These are phyloP conservation scores for Saccharomycopsis sp. DNA, from an alignment of 805 yeast genomes.

Conservation along the genomic window DNA sequence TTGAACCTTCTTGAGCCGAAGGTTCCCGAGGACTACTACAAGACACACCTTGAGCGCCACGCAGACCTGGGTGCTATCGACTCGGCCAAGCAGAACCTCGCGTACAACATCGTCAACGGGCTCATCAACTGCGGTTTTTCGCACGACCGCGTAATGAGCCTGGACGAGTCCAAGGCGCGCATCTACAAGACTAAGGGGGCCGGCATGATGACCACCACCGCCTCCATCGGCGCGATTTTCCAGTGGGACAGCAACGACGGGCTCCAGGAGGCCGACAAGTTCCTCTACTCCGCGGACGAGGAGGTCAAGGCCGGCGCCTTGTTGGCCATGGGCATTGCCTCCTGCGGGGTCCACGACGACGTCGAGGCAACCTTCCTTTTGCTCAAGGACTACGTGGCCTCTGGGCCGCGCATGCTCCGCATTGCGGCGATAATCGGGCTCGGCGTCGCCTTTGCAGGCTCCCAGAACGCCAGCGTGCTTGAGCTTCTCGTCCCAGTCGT, in stretches of 20 bases:
- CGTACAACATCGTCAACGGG: constrained; percentile 89
- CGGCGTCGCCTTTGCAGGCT: constrained; percentile 93
- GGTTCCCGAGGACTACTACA: constrained; percentile 91
- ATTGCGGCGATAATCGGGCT: constrained; percentile 84
- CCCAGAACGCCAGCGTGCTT: constrained; percentile 77
- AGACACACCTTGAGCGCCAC: constrained; percentile 77
- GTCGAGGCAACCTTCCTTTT: constrained; percentile 87
- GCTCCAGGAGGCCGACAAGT: constrained; percentile 82
- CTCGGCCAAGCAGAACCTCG: constrained; percentile 91
- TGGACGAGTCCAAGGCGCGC: constrained; percentile 73
- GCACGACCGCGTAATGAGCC: constrained; percentile 70
- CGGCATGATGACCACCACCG: constrained; percentile 89
- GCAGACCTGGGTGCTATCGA: constrained; percentile 59
- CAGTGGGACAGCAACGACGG: constrained; percentile 92
- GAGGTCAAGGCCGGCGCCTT: constrained; percentile 95
- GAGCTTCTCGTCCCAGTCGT: constrained; percentile 75
- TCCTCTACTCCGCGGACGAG: constrained; percentile 75
- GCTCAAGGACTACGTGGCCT: constrained; percentile 74
- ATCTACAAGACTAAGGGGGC: constrained; percentile 85
- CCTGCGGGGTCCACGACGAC: constrained; percentile 91
- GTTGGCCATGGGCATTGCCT: constrained; percentile 88
- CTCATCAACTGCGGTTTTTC: constrained; percentile 90
- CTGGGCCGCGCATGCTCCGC: constrained; percentile 54
- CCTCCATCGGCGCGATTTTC: constrained; percentile 81
- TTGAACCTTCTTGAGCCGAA: constrained; percentile 84